Conservation (phyloP, 2,329 filamentous ascomycete species). For the Chrysosporium queenslandicum region DNA sequence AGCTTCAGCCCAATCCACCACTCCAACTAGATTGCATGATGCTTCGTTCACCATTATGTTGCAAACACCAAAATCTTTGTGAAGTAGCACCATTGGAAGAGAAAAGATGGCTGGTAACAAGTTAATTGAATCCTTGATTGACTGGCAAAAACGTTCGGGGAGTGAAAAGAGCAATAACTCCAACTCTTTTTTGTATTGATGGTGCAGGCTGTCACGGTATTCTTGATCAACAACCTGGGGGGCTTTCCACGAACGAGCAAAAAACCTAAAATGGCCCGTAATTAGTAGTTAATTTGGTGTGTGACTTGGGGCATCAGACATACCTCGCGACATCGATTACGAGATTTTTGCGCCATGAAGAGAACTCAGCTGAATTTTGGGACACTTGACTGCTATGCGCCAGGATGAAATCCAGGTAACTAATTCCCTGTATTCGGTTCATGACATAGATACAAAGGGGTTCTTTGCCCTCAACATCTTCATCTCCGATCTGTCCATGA, state of each 20-base stretch:
- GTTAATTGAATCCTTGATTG: slow-evolving; percentile 17
- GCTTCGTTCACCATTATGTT: slow-evolving; percentile 35
- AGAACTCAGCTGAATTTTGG: slow-evolving; percentile 28
- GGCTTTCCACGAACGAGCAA: slow-evolving; percentile 33
- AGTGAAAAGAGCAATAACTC: slow-evolving; percentile 24
- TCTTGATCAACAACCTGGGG: slow-evolving; percentile 24
- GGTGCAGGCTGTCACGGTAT: slow-evolving; percentile 21
- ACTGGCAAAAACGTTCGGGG: slow-evolving; percentile 7
- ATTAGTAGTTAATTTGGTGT: not conserved
- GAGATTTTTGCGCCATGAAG: slow-evolving; percentile 29
- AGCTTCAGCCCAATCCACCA: slow-evolving; percentile 38
- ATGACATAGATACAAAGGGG: slow-evolving; percentile 33
- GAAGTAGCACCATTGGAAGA: slow-evolving; percentile 34
- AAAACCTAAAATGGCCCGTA: slow-evolving; percentile 27
- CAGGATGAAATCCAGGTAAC: slow-evolving; percentile 32
- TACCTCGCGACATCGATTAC: slow-evolving; percentile 29
- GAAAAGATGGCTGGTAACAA: slow-evolving; percentile 29
- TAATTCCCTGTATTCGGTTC: slow-evolving; percentile 23
- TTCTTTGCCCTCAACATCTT: slow-evolving; percentile 23
- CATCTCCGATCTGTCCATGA: slow-evolving; percentile 25
- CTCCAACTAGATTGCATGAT: slow-evolving; percentile 31
- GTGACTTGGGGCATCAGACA: not conserved
- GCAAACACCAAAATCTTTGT: slow-evolving; percentile 31
- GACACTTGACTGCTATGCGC: slow-evolving; percentile 24
- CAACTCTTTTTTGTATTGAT: slow-evolving; percentile 27